Evolutionary conservation across 192 early-diverging fungal genomes (phyloP).

Genomic region (Gamsiella multidivaricata): DNA sequence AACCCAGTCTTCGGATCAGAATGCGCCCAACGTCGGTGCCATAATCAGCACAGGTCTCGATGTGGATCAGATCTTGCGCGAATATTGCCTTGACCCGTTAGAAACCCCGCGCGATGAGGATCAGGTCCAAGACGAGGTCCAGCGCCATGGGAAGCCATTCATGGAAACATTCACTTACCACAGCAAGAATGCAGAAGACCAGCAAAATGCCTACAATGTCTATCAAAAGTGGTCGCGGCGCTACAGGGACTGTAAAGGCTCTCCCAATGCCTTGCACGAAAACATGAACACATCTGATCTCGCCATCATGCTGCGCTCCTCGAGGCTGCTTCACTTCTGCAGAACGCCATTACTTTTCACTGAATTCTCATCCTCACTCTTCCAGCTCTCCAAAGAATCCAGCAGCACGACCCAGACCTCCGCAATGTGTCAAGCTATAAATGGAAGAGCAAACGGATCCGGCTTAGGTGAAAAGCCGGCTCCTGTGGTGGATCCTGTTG

Average conservation of each 20-base stretch:
- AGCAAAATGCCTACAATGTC: slow-evolving; percentile 66
- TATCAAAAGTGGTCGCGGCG: slow-evolving; percentile 68
- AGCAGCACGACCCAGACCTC: not conserved
- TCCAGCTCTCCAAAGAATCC: slow-evolving; percentile 7
- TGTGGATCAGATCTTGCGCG: slow-evolving; percentile 48
- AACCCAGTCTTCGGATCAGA: slow-evolving; percentile 12
- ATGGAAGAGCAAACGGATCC: not conserved
- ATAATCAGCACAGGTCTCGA: slow-evolving; percentile 29
- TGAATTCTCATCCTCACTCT: slow-evolving; percentile 45
- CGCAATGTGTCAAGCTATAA: not conserved
- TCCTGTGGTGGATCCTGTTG: slow-evolving; percentile 31
- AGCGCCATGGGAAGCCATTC: slow-evolving; percentile 65
- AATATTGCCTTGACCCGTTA: slow-evolving; percentile 40
- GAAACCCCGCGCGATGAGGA: slow-evolving; percentile 31
- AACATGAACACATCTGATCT: slow-evolving; percentile 62
- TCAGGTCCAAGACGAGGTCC: slow-evolving; percentile 57
- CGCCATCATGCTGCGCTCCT: slow-evolving; percentile 62
- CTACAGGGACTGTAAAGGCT: slow-evolving; percentile 51
- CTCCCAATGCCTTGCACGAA: slow-evolving; percentile 47
- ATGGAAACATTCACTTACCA: slow-evolving; percentile 60
- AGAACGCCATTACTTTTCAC: slow-evolving; percentile 64
- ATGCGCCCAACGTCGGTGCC: not conserved
- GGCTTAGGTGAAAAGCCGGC: slow-evolving; percentile 3
- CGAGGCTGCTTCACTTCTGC: slow-evolving; percentile 69
- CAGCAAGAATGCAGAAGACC: slow-evolving; percentile 59